Conservation (phyloP, 2,329 filamentous ascomycete genomes). For the Fusarium staphyleae region DNA sequence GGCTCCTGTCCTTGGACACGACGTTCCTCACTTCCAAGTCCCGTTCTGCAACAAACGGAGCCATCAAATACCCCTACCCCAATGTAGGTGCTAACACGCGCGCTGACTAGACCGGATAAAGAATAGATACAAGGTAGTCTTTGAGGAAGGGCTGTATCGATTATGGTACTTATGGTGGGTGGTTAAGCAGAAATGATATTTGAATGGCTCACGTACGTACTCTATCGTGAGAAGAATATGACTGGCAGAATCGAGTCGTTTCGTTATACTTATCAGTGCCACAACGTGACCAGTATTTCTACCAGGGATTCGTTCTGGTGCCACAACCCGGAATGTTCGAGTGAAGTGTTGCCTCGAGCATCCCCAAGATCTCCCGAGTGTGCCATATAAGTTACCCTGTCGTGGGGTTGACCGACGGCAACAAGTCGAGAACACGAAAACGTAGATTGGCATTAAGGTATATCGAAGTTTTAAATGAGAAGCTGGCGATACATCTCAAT, state of each 20-base stretch:
- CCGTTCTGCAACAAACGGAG: neutral
- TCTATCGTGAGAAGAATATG: too few relatives aligned
- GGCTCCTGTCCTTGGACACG: neutral
- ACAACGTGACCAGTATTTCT: constrained; percentile 16
- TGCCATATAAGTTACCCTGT: constrained; percentile 36
- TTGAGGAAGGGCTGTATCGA: too few relatives aligned
- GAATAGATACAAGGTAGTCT: too few relatives aligned
- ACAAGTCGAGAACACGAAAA: constrained; percentile 15
- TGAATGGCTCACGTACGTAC: too few relatives aligned
- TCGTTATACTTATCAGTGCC: constrained; percentile 1
- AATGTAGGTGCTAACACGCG: constrained; percentile 33
- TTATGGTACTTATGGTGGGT: too few relatives aligned
- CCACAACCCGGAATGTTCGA: neutral
- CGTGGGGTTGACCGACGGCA: constrained; percentile 25
- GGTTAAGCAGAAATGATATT: too few relatives aligned
- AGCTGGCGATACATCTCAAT: constrained; percentile 13
- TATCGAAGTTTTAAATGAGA: constrained; percentile 8
- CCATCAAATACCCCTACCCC: constrained; percentile 4
- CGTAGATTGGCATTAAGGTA: neutral
- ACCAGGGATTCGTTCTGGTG: constrained; percentile 16
- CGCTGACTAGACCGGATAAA: constrained; percentile 32
- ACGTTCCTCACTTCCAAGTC: neutral
- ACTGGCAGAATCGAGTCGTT: neutral
- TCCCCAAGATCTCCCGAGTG: constrained; percentile 28
- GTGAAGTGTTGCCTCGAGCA: constrained; percentile 26